Percentiles rank a stretch among this genome's conserved stretches.
Evolutionary conservation across 2,329 filamentous ascomycete genomes (phyloP).

Genomic region (Colletotrichum tofieldiae): DNA sequence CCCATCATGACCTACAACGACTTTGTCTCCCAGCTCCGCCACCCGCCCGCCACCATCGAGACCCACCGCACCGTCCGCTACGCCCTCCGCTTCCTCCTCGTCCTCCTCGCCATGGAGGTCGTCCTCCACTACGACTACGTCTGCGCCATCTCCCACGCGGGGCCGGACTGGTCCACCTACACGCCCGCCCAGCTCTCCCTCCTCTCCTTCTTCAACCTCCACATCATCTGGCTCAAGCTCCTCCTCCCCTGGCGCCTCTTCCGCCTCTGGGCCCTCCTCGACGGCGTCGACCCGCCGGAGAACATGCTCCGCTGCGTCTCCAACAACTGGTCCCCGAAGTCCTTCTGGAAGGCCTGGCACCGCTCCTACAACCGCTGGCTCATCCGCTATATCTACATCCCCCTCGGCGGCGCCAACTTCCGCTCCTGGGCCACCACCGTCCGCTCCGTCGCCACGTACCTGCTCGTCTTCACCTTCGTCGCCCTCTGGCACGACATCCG

Average conservation of each 20-base stretch:
- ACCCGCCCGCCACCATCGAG: slow-evolving; percentile 80
- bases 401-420: slow-evolving; percentile 81
- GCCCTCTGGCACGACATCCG: slow-evolving; percentile 99
- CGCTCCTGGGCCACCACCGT: slow-evolving; percentile 62
- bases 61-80: slow-evolving; percentile 82
- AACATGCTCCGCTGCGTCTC: slow-evolving; percentile 98
- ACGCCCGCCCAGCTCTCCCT: slow-evolving; percentile 90
- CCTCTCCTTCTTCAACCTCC: slow-evolving; percentile 95
- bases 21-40: slow-evolving; percentile 89
- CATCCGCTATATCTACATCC: slow-evolving; percentile 93
- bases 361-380: slow-evolving; percentile 96
- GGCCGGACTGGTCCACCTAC: slow-evolving; percentile 86
- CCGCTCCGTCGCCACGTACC: slow-evolving; percentile 80
- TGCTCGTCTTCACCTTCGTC: slow-evolving; percentile 94
- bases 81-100: slow-evolving; percentile 84
- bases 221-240: slow-evolving; percentile 98
- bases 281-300: slow-evolving; percentile 94
- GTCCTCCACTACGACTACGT: slow-evolving; percentile 94
- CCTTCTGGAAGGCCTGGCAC: slow-evolving; percentile 98
- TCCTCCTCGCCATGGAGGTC: slow-evolving; percentile 90
- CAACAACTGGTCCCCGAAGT: slow-evolving; percentile 91
- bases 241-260: slow-evolving; percentile 98
- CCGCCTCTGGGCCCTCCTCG: slow-evolving; percentile 93
- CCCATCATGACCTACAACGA: slow-evolving; percentile 99
- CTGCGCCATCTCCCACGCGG: slow-evolving; percentile 88